Conservation (phyloP, 2,329 filamentous ascomycete genomes). For the Dothidotthia symphoricarpi region DNA sequence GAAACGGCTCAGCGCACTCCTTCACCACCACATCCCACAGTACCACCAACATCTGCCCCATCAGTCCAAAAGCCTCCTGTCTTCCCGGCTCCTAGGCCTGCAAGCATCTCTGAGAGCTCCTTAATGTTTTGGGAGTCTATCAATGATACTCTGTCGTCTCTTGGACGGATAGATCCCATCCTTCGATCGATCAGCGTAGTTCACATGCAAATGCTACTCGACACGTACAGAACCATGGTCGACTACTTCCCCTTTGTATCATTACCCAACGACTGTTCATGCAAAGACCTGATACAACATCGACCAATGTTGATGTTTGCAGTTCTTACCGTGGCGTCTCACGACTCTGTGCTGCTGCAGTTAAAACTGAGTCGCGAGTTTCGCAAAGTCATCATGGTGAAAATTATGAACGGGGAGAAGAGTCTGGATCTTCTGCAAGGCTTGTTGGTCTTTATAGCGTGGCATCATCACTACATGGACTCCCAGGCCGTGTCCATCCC, state of each 20-base stretch:
- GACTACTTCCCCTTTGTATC: slow-evolving; percentile 39
- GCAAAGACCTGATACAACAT: slow-evolving; percentile 28
- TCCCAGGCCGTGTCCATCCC: slow-evolving; percentile 34
- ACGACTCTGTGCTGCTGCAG: slow-evolving; percentile 32
- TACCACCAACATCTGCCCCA: slow-evolving; percentile 16
- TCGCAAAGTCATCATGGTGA: slow-evolving; percentile 37
- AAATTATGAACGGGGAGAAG: slow-evolving; percentile 39
- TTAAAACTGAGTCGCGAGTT: slow-evolving; percentile 36
- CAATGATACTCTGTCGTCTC: slow-evolving; percentile 31
- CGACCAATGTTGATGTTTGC: slow-evolving; percentile 38
- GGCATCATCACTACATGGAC: slow-evolving; percentile 42
- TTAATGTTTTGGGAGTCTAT: slow-evolving; percentile 36
- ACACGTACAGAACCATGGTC: slow-evolving; percentile 33
- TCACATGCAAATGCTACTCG: slow-evolving; percentile 37
- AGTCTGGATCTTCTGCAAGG: slow-evolving; percentile 36
- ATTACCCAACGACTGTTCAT: slow-evolving; percentile 29
- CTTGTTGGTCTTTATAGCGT: slow-evolving; percentile 37
- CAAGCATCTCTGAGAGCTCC: slow-evolving; percentile 26
- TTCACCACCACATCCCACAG: slow-evolving; percentile 12
- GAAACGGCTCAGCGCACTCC: slow-evolving; percentile 24
- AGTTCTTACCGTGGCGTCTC: slow-evolving; percentile 34
- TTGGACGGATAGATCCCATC: slow-evolving; percentile 34
- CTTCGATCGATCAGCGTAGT: slow-evolving; percentile 36
- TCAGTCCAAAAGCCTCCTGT: slow-evolving; percentile 16
- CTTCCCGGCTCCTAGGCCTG: slow-evolving; percentile 20